phyloP scores from a whole-genome alignment of 768 basidiomycete genomes.

The Tulasnella sp. region DNA sequence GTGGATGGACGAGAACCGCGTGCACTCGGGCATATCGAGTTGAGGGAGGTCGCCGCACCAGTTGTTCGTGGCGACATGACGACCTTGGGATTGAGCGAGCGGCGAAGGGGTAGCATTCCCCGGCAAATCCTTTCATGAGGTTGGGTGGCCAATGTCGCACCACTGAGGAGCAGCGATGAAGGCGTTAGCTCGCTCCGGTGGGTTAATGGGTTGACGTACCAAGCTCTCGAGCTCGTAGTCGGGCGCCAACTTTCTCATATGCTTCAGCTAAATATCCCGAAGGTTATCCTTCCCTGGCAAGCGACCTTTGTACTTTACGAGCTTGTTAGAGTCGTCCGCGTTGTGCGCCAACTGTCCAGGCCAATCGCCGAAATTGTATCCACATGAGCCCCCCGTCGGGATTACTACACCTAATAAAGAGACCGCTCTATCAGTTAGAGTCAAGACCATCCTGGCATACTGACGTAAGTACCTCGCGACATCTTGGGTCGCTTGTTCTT shows the following conservation, averaged over 20 bases:
- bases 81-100: conserved; percentile 30
- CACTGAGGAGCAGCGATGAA: conserved; percentile 26
- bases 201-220: conserved; percentile 24
- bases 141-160: conserved; percentile 41
- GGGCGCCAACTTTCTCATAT: conserved; percentile 39
- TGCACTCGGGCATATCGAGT: conserved; percentile 47
- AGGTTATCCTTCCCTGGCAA: conserved; percentile 40
- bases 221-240: conserved; percentile 44
- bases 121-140: conserved; percentile 13
- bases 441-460: conserved; percentile 40
- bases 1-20: conserved; percentile 36
- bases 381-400: conserved; percentile 34
- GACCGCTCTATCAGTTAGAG: not conserved
- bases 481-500: conserved; percentile 39
- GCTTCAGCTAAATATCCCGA: conserved; percentile 38
- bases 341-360: conserved; percentile 46
- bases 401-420: conserved; percentile 34
- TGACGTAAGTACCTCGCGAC: conserved; percentile 46
- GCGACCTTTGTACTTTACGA: conserved; percentile 47
- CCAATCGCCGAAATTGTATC: conserved; percentile 39
- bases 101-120: conserved; percentile 17
- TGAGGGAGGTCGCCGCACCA: conserved; percentile 40
- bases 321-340: conserved; percentile 33
- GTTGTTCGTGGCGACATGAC: conserved; percentile 39
- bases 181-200: conserved; percentile 14